These are phyloP conservation scores for Talaromyces sp. DNA, from an alignment of 2,329 filamentous ascomycete genomes.

Conservation along the genomic window DNA sequence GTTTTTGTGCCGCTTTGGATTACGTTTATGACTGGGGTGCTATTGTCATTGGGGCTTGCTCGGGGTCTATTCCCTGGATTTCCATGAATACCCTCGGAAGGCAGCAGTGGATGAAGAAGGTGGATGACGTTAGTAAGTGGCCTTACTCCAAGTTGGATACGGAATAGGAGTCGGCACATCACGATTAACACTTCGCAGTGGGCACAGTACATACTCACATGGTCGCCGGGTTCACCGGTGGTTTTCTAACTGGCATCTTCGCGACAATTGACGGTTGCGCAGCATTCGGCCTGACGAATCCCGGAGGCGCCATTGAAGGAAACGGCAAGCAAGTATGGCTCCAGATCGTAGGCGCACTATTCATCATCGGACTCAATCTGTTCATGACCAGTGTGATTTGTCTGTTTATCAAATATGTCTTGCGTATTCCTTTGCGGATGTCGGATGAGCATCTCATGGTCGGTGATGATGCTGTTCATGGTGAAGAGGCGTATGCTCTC, in stretches of 20 bases:
- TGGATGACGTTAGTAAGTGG: conserved; percentile 42
- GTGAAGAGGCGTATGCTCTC: conserved; percentile 40
- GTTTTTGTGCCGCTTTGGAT: conserved; percentile 50
- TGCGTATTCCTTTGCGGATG: conserved; percentile 46
- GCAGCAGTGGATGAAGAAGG: conserved; percentile 51
- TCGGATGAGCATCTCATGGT: conserved; percentile 42
- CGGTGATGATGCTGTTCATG: conserved; percentile 47
- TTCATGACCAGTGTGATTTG: conserved; percentile 49
- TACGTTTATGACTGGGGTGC: conserved; percentile 49
- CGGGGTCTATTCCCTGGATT: conserved; percentile 45
- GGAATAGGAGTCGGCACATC: too few relatives aligned
- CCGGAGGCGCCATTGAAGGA: conserved; percentile 47
- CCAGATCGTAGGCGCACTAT: conserved; percentile 47
- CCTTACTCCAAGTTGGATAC: not conserved
- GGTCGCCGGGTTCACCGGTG: conserved; percentile 44
- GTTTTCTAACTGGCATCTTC: conserved; percentile 45
- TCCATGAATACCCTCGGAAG: conserved; percentile 47
- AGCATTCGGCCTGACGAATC: conserved; percentile 43
- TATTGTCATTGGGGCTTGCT: conserved; percentile 44
- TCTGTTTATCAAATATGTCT: conserved; percentile 48
- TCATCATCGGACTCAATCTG: conserved; percentile 49
- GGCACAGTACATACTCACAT: conserved; percentile 48
- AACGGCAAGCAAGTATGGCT: conserved; percentile 48
- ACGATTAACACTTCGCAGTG: conserved; percentile 22
- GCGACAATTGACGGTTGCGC: conserved; percentile 44